phyloP scores from a whole-genome alignment of 345 rosid species.

The Gossypium longicalyx region DNA sequence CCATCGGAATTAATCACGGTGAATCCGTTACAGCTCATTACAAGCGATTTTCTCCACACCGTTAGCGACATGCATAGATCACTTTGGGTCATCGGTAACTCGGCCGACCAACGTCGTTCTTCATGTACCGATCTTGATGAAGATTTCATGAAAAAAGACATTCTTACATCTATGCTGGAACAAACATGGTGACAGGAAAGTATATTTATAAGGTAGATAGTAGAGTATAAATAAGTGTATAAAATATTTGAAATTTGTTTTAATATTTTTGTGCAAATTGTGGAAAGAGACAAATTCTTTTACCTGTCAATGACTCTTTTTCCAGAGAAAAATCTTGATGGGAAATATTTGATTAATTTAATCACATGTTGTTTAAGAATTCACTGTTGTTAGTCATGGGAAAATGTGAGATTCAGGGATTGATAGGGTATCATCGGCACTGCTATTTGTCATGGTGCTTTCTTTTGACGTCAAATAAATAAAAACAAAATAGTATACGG shows the following conservation, averaged over 20 bases:
- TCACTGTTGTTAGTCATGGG: background rate
- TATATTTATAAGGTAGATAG: slow-evolving; percentile 9
- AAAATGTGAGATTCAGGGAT: background rate
- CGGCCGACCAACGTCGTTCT: background rate
- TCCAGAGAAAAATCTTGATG: slow-evolving; percentile 10
- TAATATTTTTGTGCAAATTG: background rate
- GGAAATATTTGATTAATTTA: background rate
- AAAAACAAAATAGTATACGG: slow-evolving; percentile 7
- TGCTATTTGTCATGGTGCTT: background rate
- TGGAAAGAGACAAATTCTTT: slow-evolving; percentile 7
- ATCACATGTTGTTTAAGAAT: background rate
- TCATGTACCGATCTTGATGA: slow-evolving; percentile 59
- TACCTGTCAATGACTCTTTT: slow-evolving; percentile 19
- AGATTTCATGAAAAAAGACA: slow-evolving; percentile 52
- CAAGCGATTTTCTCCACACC: slow-evolving; percentile 88
- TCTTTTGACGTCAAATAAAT: background rate
- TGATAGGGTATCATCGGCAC: background rate
- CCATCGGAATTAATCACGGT: slow-evolving; percentile 74
- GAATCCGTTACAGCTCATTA: slow-evolving; percentile 67
- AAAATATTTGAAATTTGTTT: background rate
- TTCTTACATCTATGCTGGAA: slow-evolving; percentile 13
- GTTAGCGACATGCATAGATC: slow-evolving; percentile 45
- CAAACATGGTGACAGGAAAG: background rate
- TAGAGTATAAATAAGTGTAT: background rate
- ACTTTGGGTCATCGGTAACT: slow-evolving; percentile 14